Conservation (phyloP, 768 basidiomycete genomes). For the Lepiota subincarnata region DNA sequence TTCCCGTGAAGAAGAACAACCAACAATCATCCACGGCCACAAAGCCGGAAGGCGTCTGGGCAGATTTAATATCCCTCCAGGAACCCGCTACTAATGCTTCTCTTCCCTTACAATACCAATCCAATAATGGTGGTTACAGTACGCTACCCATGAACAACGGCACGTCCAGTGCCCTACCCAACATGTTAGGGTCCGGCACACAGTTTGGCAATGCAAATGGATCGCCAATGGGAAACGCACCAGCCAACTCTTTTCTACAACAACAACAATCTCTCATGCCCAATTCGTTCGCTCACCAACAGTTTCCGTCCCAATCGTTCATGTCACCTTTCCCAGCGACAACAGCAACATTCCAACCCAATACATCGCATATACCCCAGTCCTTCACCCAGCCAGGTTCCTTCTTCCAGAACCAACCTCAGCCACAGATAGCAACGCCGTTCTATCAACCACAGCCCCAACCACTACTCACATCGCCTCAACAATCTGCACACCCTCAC, state of each 20-base stretch:
- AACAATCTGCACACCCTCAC: slow-evolving; percentile 21
- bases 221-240: neutral
- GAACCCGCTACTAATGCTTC: slow-evolving; percentile 41
- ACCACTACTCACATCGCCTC: slow-evolving; percentile 20
- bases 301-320: slow-evolving; percentile 1
- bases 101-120: slow-evolving; percentile 45
- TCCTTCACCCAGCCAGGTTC: slow-evolving; percentile 16
- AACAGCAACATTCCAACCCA: slow-evolving; percentile 13
- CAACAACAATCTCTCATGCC: slow-evolving; percentile 16
- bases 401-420: slow-evolving; percentile 14
- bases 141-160: slow-evolving; percentile 10
- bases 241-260: neutral
- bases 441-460: slow-evolving; percentile 25
- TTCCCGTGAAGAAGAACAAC: slow-evolving; percentile 12
- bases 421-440: slow-evolving; percentile 16
- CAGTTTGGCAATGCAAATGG: neutral
- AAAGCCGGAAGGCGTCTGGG: slow-evolving; percentile 41
- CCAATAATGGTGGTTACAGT: neutral
- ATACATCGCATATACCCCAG: slow-evolving; percentile 17
- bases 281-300: slow-evolving; percentile 23
- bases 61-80: slow-evolving; percentile 51
- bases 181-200: too few species aligned
- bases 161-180: neutral
- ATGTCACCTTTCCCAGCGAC: neutral
- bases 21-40: slow-evolving; percentile 16